phyloP scores from a whole-genome alignment of 2,329 filamentous ascomycete genomes.

The Colletotrichum tanaceti region DNA sequence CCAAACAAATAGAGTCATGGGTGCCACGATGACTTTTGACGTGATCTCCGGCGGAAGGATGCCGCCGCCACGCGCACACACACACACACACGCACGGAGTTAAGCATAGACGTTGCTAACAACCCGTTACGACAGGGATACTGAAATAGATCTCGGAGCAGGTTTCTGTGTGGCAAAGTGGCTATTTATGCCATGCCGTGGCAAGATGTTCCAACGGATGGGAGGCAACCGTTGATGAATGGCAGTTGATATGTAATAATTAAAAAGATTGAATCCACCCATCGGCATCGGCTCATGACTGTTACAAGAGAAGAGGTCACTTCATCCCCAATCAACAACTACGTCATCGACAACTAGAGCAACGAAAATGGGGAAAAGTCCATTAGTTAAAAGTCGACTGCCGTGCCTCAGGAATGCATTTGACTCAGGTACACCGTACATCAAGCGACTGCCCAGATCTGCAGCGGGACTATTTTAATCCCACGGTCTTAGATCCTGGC shows the following conservation, averaged over 20 bases:
- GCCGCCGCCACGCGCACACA: background rate
- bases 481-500: conserved; percentile 39
- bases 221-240: too few species aligned
- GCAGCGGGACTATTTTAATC: background rate
- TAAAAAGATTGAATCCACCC: too few species aligned
- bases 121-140: background rate
- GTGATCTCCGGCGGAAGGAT: background rate
- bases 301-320: background rate
- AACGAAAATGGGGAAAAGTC: too few species aligned
- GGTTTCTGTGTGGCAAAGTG: too few species aligned
- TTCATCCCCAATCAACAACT: too few species aligned
- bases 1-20: background rate
- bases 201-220: too few species aligned
- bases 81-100: background rate
- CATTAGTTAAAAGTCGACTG: too few species aligned
- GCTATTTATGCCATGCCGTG: too few species aligned
- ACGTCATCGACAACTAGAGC: background rate
- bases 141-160: too few species aligned
- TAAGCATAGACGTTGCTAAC: background rate
- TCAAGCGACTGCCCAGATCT: conserved; percentile 17
- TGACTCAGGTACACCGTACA: background rate
- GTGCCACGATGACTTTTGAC: background rate
- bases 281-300: too few species aligned
- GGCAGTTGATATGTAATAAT: too few species aligned
- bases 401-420: background rate